phyloP scores from a whole-genome alignment of 2,329 filamentous ascomycete species.

The Fonsecaea pugnacius region DNA sequence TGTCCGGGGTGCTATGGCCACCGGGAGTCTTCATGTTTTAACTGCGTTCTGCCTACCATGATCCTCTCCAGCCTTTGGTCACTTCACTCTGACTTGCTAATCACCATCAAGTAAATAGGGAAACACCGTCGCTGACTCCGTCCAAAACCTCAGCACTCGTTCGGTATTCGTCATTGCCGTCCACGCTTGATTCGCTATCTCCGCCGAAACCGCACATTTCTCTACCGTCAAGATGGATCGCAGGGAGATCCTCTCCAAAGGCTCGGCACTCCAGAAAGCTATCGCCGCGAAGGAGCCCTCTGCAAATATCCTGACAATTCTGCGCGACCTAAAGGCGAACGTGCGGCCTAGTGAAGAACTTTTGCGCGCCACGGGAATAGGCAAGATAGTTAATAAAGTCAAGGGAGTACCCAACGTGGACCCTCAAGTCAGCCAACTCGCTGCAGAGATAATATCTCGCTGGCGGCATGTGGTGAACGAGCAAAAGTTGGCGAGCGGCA shows the following conservation, averaged over 20 bases:
- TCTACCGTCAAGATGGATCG: constrained; percentile 69
- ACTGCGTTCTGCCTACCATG: not conserved
- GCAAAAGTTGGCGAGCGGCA: constrained; percentile 40
- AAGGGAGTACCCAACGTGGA: constrained; percentile 74
- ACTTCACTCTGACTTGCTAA: constrained; percentile 17
- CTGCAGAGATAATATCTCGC: constrained; percentile 81
- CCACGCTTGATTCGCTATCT: constrained; percentile 1
- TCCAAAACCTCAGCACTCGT: not conserved
- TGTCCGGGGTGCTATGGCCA: not conserved
- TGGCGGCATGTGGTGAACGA: constrained; percentile 80
- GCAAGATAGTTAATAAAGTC: constrained; percentile 83
- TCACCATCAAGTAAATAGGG: not conserved
- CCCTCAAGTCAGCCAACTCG: constrained; percentile 70
- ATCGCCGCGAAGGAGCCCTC: constrained; percentile 74
- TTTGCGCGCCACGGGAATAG: constrained; percentile 86
- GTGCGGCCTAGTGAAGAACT: constrained; percentile 86
- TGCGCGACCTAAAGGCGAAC: constrained; percentile 78
- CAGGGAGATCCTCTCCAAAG: constrained; percentile 76
- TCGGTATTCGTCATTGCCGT: not conserved
- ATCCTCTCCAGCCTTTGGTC: not conserved
- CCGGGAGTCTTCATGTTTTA: not conserved
- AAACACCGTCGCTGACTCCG: not conserved
- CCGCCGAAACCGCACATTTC: not conserved
- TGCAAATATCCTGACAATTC: constrained; percentile 70
- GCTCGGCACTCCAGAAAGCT: constrained; percentile 80